Evolutionary conservation across 139 green algal species (phyloP), one percentile per base, ranked within the genome.

Genomic region (Coelastrella sp.): DNA sequence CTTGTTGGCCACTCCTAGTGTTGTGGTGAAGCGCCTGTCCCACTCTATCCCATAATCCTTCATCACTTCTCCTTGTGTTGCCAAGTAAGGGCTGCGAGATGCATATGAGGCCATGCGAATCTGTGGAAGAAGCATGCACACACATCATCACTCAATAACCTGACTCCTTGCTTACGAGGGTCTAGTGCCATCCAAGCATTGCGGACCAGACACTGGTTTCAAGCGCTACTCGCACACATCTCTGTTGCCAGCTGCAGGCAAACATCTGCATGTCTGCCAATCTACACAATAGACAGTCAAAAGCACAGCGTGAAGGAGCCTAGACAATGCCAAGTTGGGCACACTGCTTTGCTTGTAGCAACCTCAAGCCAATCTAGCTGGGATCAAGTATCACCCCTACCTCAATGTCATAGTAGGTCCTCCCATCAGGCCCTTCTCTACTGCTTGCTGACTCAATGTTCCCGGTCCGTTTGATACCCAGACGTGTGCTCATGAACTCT

Each of bases 401-500:
- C 32, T 57, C 71, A 11, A 91, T 85, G 86, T 92, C 88, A 51
- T 91, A 89, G 85, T 92, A 93, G 17, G 45, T 57, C 13, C 71
- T 69, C 7, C 86, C 88, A 62, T 93, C 88, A 37, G 35, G 23
- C 9, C 79, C 87, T 45, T 64, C 41, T 37, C 89, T 77, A 13
- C 23, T 83, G 21, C 38, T 27, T 0, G 90, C 87, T 48, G 83
- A 88, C 4, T 90, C 50, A 4, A 92, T 62, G 32, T 90, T 73
- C n/a, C 91, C 91, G 66, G 91, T 88, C 15, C 91, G 87, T 45
- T 45, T 62, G 34, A 94, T 91, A 72, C 91, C 91, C 25, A 99
- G 85, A 5, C 97, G 91, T 6, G 97, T 99, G 48, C 94, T 98
- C 96, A 99, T 98, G 81, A 98, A 98, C 90, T 99, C 97, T 74